A percentile compares a stretch with the other conserved stretches of the same genome.
These are phyloP conservation scores for Podochytrium sp. DNA, from an alignment of 192 early-diverging fungal genomes.

Conservation along the genomic window DNA sequence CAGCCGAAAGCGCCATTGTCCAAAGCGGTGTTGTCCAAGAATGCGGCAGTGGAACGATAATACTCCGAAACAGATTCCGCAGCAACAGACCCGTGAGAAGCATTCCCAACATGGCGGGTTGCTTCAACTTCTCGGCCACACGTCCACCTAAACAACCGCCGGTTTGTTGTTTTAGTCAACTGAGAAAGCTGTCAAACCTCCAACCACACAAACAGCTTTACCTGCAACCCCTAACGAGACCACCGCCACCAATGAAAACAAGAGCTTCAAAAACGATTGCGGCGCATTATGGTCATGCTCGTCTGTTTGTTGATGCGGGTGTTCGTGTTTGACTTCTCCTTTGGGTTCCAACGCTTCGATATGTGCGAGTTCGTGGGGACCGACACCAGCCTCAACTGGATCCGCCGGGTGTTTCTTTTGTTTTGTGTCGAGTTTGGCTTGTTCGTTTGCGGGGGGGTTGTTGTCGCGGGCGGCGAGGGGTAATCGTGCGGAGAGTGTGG, in stretches of 20 bases:
- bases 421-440: background rate
- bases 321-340: slow-evolving; percentile 8
- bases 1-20: slow-evolving; percentile 39
- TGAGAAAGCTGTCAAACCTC: background rate
- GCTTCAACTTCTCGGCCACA: slow-evolving; percentile 16
- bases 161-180: no score
- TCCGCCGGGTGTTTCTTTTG: background rate
- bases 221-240: slow-evolving; percentile 21
- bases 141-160: slow-evolving; percentile 5
- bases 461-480: background rate
- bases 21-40: slow-evolving; percentile 44
- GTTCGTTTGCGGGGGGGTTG: background rate
- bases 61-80: slow-evolving; percentile 33
- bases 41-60: slow-evolving; percentile 42
- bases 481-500: background rate
- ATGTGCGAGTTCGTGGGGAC: background rate
- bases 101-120: slow-evolving; percentile 44
- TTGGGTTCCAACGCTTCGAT: background rate
- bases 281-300: background rate
- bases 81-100: slow-evolving; percentile 38
- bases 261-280: background rate
- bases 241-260: slow-evolving; percentile 22
- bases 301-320: background rate
- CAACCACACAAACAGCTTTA: background rate
- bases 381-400: background rate